These are phyloP conservation scores for Fonsecaea erecta DNA, from an alignment of 2,329 filamentous ascomycete genomes.

Conservation along the genomic window DNA sequence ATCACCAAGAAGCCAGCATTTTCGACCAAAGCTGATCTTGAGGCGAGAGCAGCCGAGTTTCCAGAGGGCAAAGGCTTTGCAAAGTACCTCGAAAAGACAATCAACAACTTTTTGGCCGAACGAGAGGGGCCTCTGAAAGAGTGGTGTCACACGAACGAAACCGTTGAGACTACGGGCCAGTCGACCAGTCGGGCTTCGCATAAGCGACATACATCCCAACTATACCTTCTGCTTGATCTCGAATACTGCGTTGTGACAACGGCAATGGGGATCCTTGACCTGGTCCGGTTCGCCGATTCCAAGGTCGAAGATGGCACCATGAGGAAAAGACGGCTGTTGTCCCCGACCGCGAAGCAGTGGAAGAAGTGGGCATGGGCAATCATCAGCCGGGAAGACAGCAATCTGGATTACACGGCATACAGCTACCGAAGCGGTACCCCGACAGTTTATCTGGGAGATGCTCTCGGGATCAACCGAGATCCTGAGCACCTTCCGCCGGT, in stretches of 20 bases:
- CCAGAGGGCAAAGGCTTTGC: slow-evolving; percentile 23
- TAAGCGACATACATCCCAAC: slow-evolving; percentile 23
- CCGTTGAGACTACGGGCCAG: slow-evolving; percentile 60
- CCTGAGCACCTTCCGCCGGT: slow-evolving; percentile 73
- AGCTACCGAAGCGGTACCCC: slow-evolving; percentile 49
- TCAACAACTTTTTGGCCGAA: slow-evolving; percentile 24
- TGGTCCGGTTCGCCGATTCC: slow-evolving; percentile 70
- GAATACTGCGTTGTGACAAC: slow-evolving; percentile 68
- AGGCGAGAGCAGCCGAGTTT: slow-evolving; percentile 14
- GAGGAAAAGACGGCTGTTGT: slow-evolving; percentile 64
- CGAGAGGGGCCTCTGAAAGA: slow-evolving; percentile 28
- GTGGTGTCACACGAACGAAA: slow-evolving; percentile 49
- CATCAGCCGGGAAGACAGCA: slow-evolving; percentile 60
- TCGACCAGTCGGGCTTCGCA: slow-evolving; percentile 36
- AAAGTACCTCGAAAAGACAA: slow-evolving; percentile 21
- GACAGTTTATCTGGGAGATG: slow-evolving; percentile 68
- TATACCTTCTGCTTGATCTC: slow-evolving; percentile 52
- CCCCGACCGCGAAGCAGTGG: slow-evolving; percentile 65
- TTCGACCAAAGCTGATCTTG: slow-evolving; percentile 20
- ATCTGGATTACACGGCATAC: slow-evolving; percentile 60
- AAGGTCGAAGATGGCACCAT: slow-evolving; percentile 68
- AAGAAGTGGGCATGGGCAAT: slow-evolving; percentile 65
- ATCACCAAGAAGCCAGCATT: slow-evolving; percentile 29
- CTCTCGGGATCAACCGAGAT: slow-evolving; percentile 57
- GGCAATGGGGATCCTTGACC: slow-evolving; percentile 63